phyloP scores from a whole-genome alignment of 2,329 filamentous ascomycete genomes.

The Escovopsis sp. region DNA sequence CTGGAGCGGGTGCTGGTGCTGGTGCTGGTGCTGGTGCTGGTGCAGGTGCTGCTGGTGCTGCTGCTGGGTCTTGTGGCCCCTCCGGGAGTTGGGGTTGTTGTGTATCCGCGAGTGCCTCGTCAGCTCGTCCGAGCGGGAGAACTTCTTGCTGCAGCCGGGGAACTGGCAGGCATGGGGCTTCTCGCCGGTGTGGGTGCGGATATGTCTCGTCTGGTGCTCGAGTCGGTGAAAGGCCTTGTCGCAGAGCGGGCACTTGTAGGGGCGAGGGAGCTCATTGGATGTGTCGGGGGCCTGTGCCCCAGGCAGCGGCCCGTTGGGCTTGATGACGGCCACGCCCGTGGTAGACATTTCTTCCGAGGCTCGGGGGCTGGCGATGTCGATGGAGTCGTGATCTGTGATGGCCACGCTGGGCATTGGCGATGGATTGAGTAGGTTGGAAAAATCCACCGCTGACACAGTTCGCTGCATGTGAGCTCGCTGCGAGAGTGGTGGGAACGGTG shows the following conservation, averaged over 20 bases:
- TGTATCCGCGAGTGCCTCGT: conserved; percentile 96
- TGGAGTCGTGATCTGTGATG: conserved; percentile 11
- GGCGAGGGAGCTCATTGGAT: conserved; percentile 65
- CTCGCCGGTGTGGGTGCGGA: conserved; percentile 93
- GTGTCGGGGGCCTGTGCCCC: conserved; percentile 44
- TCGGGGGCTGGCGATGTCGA: conserved; percentile 12
- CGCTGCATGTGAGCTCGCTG: conserved; percentile 54
- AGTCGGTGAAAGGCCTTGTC: conserved; percentile 97
- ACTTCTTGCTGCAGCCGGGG: conserved; percentile 90
- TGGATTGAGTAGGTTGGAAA: conserved; percentile 61
- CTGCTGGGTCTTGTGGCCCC: conserved; percentile 66
- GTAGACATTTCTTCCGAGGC: conserved; percentile 30
- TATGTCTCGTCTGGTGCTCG: conserved; percentile 84
- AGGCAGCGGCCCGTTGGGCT: conserved; percentile 48
- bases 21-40: conserved; percentile 6
- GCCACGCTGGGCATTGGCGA: conserved; percentile 9
- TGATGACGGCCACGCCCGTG: conserved; percentile 38
- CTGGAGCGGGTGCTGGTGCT: conserved; percentile 18
- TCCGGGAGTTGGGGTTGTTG: conserved; percentile 93
- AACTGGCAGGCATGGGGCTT: conserved; percentile 96
- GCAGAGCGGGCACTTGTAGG: conserved; percentile 97
- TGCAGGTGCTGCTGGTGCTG: conserved; percentile 22
- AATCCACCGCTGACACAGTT: conserved; percentile 58
- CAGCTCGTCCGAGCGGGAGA: conserved; percentile 90
- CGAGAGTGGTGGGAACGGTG: neutral